Conservation (phyloP, 345 rosid genomes). For the Eucalyptus coolabah region DNA sequence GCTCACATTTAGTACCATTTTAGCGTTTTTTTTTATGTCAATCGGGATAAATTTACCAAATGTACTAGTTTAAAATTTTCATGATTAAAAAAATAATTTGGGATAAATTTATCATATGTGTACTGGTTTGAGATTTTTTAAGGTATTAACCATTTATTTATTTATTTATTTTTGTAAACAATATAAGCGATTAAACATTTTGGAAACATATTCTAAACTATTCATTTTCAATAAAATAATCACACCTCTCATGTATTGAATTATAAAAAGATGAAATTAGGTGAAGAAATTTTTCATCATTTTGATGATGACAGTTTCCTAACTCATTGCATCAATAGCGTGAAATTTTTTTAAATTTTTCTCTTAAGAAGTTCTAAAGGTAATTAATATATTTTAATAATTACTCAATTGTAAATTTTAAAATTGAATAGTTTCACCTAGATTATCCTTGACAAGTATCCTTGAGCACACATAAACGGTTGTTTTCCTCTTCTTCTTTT, state of each 20-base stretch:
- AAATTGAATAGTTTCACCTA: background rate
- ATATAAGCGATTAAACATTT: too few relatives aligned
- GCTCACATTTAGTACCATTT: too few relatives aligned
- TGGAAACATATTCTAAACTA: too few relatives aligned
- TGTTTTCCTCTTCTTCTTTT: too few relatives aligned
- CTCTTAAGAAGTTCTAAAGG: background rate
- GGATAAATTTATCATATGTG: too few relatives aligned
- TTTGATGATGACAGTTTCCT: background rate
- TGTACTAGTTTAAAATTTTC: accelerated
- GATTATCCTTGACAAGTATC: background rate
- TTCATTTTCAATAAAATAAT: too few relatives aligned
- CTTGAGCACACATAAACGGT: background rate
- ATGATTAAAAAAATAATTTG: accelerated
- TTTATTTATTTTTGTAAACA: background rate
- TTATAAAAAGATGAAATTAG: background rate
- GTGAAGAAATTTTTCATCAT: background rate
- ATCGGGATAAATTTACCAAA: accelerated
- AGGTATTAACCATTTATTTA: too few relatives aligned
- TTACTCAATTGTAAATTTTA: too few relatives aligned
- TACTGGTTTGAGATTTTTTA: accelerated
- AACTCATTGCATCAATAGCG: background rate
- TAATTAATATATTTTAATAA: background rate
- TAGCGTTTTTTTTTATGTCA: too few relatives aligned
- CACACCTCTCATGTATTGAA: background rate
- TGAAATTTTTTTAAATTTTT: background rate